phyloP scores from a whole-genome alignment of 306 rosid species.

The Prunus kanzakura region DNA sequence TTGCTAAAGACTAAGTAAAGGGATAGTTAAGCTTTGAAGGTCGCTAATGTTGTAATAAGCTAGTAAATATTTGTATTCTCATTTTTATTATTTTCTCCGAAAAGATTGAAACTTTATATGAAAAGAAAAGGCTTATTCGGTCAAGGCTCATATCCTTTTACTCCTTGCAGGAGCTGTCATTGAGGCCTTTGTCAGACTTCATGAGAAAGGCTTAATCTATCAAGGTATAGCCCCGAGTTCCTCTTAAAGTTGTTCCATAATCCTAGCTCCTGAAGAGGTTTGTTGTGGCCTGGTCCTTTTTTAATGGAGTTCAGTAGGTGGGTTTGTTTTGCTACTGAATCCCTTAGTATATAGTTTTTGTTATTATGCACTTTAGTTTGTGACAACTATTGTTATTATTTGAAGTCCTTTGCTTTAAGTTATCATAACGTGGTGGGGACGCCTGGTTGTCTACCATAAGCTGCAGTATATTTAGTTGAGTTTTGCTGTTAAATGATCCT shows the following conservation, averaged over 20 bases:
- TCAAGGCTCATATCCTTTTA: constrained; percentile 5
- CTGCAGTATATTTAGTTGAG: neutral
- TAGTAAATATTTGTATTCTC: neutral
- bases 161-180: constrained; percentile 80
- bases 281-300: constrained; percentile 1
- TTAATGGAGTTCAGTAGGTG: neutral
- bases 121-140: neutral
- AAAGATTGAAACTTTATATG: neutral
- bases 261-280: neutral
- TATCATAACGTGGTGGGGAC: neutral
- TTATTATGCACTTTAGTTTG: neutral
- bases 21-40: neutral
- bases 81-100: neutral
- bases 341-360: neutral
- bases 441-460: neutral
- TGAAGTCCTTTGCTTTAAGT: neutral
- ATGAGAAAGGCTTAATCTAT: constrained; percentile 89
- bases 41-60: neutral
- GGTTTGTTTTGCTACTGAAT: constrained; percentile 3
- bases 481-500: neutral
- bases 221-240: constrained; percentile 60
- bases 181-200: constrained; percentile 95
- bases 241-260: neutral
- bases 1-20: neutral
- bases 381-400: neutral